phyloP scores from a whole-genome alignment of 2,329 filamentous ascomycete genomes.

The Amesomyces nigricolor region DNA sequence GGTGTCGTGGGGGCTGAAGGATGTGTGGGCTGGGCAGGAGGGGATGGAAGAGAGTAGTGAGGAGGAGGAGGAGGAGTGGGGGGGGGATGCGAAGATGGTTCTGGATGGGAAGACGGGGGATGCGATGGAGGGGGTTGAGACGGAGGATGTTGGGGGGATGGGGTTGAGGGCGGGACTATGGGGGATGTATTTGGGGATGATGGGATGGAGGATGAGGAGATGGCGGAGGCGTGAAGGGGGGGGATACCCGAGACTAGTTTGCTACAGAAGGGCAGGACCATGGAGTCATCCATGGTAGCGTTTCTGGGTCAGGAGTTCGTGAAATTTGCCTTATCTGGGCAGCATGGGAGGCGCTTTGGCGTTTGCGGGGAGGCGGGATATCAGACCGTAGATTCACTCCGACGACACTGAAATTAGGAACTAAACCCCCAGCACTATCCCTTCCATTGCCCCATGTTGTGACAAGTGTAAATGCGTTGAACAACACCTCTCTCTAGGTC shows the following conservation, averaged over 20 bases:
- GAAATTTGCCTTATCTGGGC: neutral
- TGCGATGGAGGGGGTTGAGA: constrained; percentile 44
- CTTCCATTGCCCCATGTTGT: too few species aligned
- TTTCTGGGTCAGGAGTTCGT: neutral
- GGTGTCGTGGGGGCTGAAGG: constrained; percentile 57
- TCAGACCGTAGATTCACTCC: too few species aligned
- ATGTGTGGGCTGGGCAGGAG: constrained; percentile 47
- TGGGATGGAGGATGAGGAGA: constrained; percentile 32
- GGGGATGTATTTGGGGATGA: constrained; percentile 41
- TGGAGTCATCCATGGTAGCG: neutral
- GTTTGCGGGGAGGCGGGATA: neutral
- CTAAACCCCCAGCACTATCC: too few species aligned
- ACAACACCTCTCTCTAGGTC: neutral
- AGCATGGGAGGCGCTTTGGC: neutral
- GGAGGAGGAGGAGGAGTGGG: constrained; percentile 36
- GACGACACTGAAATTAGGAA: too few species aligned
- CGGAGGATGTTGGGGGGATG: constrained; percentile 52
- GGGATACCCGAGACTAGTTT: too few species aligned
- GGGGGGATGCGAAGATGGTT: constrained; percentile 32
- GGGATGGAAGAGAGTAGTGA: constrained; percentile 37
- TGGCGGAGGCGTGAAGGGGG: constrained; percentile 31
- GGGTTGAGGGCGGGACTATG: constrained; percentile 50
- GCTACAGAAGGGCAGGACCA: too few species aligned
- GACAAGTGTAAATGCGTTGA: neutral
- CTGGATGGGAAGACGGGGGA: constrained; percentile 47